Base-by-base conservation (phyloP, 441 rosid species). In the Corymbia calophylla region DNA sequence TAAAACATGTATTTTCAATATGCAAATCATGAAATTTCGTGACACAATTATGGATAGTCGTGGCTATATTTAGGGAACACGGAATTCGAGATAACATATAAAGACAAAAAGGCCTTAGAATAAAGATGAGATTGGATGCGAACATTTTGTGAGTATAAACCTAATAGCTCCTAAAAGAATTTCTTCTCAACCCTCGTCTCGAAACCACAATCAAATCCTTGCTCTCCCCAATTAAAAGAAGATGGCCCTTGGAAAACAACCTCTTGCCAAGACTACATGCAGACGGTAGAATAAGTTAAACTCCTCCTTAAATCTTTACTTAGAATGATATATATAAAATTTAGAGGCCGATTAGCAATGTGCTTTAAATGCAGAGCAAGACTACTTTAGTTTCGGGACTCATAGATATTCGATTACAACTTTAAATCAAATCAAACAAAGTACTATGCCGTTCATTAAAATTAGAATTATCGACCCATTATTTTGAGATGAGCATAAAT, bases 341-440 rank as follows among this genome's bases (percentile, higher is more conserved):
- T 1, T n/a, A 14, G 70, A n/a, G 15, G 10, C 31, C 70, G 17
- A 64, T 64, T n/a, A n/a, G 19, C 5, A 1, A 0, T 1, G 0
- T 64, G 19, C 73, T 64, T n/a, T 64, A 64, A n/a, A 15, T 64
- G 32, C 0, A 8, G 6, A 35, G 35, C 35, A n/a, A n/a, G 73
- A 64, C 35, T 15, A n/a, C 35, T 64, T 64, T 64, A 9, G n/a
- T 64, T 64, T 64, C 6, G 5, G 1, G 15, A 64, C 32, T 64
- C 39, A 15, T n/a, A 15, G 14, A 7, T 7, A 19, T n/a, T 64
- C 2, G 19, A 64, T 29, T n/a, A 64, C 35, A n/a, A 64, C 35
- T n/a, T 64, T n/a, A 7, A 64, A 64, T 64, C 11, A 17, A 64
- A 64, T 66, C 3, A 3, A 66, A 66, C 4, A 0, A 66, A 66